Base-by-base conservation (phyloP, 2,329 filamentous ascomycete genomes). In the Graphium sp. region DNA sequence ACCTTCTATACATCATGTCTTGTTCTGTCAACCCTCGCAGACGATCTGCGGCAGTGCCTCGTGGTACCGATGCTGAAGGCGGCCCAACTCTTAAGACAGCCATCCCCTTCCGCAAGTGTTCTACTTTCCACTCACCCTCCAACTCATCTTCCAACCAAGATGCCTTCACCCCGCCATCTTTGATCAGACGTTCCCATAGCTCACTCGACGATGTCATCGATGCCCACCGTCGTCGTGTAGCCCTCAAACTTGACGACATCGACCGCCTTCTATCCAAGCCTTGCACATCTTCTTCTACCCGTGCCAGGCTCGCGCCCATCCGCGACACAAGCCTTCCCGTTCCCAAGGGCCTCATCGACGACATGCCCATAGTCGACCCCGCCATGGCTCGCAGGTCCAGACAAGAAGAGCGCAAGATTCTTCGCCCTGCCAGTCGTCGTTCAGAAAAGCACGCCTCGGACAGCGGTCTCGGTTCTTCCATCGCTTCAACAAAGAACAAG, bases 401-500 rank as follows among this genome's bases (percentile, higher is more conserved):
- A n/a, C n/a, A n/a, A n/a, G 60, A 61, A 48, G 53, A 60, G 34
- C 59, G 60, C 35, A 52, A 63, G 22, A 48, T 65, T 37, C 67
- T 63, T 34, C 61, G 64, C 37, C 65, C 64, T 34, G 56, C 54
- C 28, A 62, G 62, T 33, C 64, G 71, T 45, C 55, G 58, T 34
- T 61, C 60, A 24, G 65, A 74, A 45, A 67, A 73, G 44, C 76
- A 84, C 53, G 68, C 70, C 34, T 89, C 82, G 11, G 85, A 94
- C 56, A 92, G 84, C 48, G 85, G 83, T 30, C 61, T 94, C 37
- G 85, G 85, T 29, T 79, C 82, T 24, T 93, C 84, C 23, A 63
- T 93, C 43, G 67, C 62, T 35, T 78, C 70, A 26, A 62, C 57
- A 19, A 58, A 55, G 32, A 60, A 68, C 37, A 65, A 69, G 46